Base-by-base conservation (phyloP, 2,329 filamentous ascomycete species). In the Exophiala alcalophila region DNA sequence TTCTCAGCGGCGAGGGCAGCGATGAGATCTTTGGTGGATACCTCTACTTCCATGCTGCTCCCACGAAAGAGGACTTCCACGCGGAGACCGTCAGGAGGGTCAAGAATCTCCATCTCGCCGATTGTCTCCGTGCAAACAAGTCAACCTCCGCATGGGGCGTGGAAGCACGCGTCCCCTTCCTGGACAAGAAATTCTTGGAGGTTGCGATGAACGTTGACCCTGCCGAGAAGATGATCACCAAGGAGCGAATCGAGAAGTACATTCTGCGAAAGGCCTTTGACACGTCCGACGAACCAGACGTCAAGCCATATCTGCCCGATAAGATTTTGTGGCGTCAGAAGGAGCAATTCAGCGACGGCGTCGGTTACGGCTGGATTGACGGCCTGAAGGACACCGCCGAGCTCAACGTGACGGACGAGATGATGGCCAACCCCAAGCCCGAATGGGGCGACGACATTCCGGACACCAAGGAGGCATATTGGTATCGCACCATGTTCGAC, bases 1-100 rank as follows among this genome's bases (percentile, higher is more conserved):
- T 98, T 44, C 78, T 98, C 50, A 94, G 86, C 60, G 92, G 92
- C 50, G 92, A 98, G 71, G 92, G 92, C 35, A 92, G 86, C 61
- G 92, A 98, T 66, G 92, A 98, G 72, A 96, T 96, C 65, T 97
- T 97, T 58, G 92, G 92, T 52, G 92, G 92, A 39, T 98, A 98
- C 69, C 81, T 98, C 14, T 98, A 98, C 77, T 98, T 98, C 81
- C 89, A 95, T 68, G 86, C 84, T 49, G 92, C 92, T 2, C 92
- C 92, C 15, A 78, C 88, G 74, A 91, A 85, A 73, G 80, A 85
- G 59, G 84, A 81, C n/a, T 94, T 98, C 76, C 92, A 98, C 72
- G 81, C 85, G 64, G 92, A 98, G 75, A 95, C 88, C 16, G 84
- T 98, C 35, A 82, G 87, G 56, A 83, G 92, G 54, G 86, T 98